Base-by-base conservation (phyloP, 345 rosid genomes). In the Erucastrum elatum region DNA sequence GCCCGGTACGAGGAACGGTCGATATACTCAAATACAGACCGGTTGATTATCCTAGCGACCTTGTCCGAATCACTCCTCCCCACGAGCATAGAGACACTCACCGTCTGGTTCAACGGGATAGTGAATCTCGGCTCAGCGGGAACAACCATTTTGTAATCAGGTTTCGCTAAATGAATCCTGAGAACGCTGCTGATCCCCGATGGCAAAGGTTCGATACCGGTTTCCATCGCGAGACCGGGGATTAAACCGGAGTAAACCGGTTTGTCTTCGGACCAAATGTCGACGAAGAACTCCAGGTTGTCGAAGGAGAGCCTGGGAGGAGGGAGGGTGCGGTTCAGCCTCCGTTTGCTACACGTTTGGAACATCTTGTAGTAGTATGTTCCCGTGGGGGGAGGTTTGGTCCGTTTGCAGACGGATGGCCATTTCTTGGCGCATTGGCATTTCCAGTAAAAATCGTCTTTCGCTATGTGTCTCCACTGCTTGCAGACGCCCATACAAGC, bases 371-470 rank as follows among this genome's bases (percentile, higher is more conserved):
- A 85, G 82, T 93, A 93, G 82, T 93, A 93, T 17, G 94, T 88
- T 11, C 67, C 77, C 31, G 31, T 29, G 3, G 91, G 83, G 9
- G 88, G 94, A 17, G 96, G 94, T 70, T 26, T 84, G 3, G 86
- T 84, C 12, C 86, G 88, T 84, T 89, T 93, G 87, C 96, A 90
- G 81, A 89, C 75, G 0, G 97, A 93, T 75, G 98, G 99, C 99
- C 99, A 95, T 84, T 85, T 86, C 86, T 85, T 90, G 15, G 90
- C 88, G 76, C 99, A 93, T 12, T 85, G 72, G 29, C 92, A 88
- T 85, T 90, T 95, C 99, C 99, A 95, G n/a, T 91, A 84, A 82
- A 88, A 95, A 81, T 95, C 99, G 34, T 95, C 99, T 51, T 53
- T 82, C 1, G 96, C 94, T 60, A 87, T 34, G 46, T 80, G 85